Evolutionary conservation across 163 green algal genomes (phyloP), one percentile per base, ranked within the genome.

Genomic region (Chlorella variabilis): DNA sequence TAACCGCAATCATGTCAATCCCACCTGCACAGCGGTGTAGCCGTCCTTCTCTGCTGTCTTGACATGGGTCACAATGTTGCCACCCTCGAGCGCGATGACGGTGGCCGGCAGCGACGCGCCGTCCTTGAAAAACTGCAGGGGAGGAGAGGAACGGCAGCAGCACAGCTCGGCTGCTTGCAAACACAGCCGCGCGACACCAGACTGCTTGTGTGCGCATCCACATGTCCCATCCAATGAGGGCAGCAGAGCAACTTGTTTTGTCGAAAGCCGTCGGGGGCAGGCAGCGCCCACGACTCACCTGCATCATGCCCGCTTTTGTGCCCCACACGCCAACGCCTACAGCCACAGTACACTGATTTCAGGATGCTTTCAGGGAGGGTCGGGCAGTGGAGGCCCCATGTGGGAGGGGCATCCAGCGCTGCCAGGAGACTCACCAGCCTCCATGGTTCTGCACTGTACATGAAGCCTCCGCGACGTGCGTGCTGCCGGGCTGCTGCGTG

Each of bases 291-390:
- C 54, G 23, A 63, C 54, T 9, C 59, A 95, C 94, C 70, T 92
- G 90, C 77, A 97, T 98, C 97, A 99, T 99, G 82, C 96, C 97
- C 13, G 96, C 97, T 91, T 99, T 99, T 38, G 94, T 98, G 42
- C 70, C 75, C 8, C 38, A 90, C 39, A 71, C 15, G 48, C 81
- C 73, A 2, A 83, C 77, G 11, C 77, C 77, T 71, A 66, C 66
- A 63, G 54, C 18, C 41, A 25, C 70, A 67, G n/a, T n/a, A n/a
- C n/a, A n/a, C n/a, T n/a, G n/a, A n/a, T n/a, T n/a, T n/a, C n/a
- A n/a, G n/a, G n/a, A n/a, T n/a, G n/a, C 34, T 36, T 51, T 67
- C 29, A 67, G 5, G 29, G 5, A 38, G 18, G 18, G 18, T 67
- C 38, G 59, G 7, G 59, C 17, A 7, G 27, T 38, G 7, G 8